These are phyloP conservation scores for Pythium dissotocum DNA, from an alignment of 352 stramenopile genomes.

Conservation along the genomic window DNA sequence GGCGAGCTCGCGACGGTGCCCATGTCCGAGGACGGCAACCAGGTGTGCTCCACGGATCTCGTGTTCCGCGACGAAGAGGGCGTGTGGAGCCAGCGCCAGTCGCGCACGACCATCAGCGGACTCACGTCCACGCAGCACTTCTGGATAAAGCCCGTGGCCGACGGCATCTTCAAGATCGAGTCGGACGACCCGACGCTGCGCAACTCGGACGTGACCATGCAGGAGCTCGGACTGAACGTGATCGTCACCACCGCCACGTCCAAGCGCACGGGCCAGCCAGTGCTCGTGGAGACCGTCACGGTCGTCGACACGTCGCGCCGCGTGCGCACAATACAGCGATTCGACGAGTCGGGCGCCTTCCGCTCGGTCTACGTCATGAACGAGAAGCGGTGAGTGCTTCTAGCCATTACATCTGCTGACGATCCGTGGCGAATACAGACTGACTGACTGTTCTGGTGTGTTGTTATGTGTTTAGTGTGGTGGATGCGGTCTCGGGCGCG, in stretches of 20 bases:
- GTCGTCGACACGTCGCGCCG: constrained; percentile 77
- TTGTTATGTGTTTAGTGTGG: constrained; percentile 41
- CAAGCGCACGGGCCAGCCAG: constrained; percentile 79
- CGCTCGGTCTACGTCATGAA: constrained; percentile 90
- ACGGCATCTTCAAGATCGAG: constrained; percentile 88
- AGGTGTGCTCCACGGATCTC: constrained; percentile 87
- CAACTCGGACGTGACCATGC: constrained; percentile 85
- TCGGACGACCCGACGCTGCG: constrained; percentile 77
- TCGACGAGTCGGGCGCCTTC: constrained; percentile 85
- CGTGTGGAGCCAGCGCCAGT: constrained; percentile 86
- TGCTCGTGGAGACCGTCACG: constrained; percentile 87
- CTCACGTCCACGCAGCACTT: constrained; percentile 87
- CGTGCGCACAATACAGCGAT: constrained; percentile 82
- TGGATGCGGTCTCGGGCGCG: constrained; percentile 83
- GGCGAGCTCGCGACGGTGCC: constrained; percentile 78
- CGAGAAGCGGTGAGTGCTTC: constrained; percentile 52
- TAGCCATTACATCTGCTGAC: neutral
- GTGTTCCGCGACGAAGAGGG: constrained; percentile 84
- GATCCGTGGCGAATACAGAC: neutral
- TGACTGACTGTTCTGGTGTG: neutral
- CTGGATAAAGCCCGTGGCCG: constrained; percentile 86
- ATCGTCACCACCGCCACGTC: constrained; percentile 85
- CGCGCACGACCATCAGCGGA: constrained; percentile 81
- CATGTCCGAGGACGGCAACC: constrained; percentile 69
- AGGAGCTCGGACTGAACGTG: constrained; percentile 81